Percentiles rank a stretch among this genome's conserved stretches.
Evolutionary conservation across 2,329 filamentous ascomycete genomes (phyloP).

Genomic region (Alternaria brassicicola): DNA sequence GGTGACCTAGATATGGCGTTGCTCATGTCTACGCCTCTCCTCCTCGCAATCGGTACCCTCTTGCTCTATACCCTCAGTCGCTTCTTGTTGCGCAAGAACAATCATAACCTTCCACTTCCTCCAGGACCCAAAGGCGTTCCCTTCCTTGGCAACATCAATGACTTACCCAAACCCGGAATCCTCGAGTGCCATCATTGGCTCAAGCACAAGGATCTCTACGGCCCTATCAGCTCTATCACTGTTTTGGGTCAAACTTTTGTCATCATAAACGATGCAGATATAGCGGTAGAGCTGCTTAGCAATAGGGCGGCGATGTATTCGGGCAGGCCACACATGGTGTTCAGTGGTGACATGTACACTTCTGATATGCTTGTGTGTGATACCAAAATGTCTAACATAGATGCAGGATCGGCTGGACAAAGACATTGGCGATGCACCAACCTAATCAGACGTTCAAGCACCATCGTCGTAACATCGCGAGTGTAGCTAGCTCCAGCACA

Average conservation of each 20-base stretch:
- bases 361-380: not conserved
- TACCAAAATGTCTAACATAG: not conserved
- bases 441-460: constrained; percentile 31
- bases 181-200: constrained; percentile 54
- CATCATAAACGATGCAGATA: constrained; percentile 36
- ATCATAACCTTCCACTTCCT: constrained; percentile 44
- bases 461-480: constrained; percentile 36
- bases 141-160: constrained; percentile 57
- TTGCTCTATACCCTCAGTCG: not conserved
- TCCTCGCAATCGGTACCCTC: not conserved
- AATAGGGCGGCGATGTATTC: constrained; percentile 30
- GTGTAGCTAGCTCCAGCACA: constrained; percentile 30
- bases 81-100: not conserved
- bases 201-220: constrained; percentile 49
- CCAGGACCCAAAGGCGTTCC: constrained; percentile 59
- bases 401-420: constrained; percentile 35
- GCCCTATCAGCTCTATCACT: constrained; percentile 40
- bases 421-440: constrained; percentile 27
- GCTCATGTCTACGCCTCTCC: not conserved
- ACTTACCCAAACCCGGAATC: constrained; percentile 52
- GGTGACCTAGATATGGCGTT: not conserved
- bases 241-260: constrained; percentile 38
- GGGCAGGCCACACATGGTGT: constrained; percentile 30
- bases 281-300: constrained; percentile 34
- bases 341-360: constrained; percentile 34